Conservation (phyloP, 2,329 filamentous ascomycete species). For the Periconia digitata region DNA sequence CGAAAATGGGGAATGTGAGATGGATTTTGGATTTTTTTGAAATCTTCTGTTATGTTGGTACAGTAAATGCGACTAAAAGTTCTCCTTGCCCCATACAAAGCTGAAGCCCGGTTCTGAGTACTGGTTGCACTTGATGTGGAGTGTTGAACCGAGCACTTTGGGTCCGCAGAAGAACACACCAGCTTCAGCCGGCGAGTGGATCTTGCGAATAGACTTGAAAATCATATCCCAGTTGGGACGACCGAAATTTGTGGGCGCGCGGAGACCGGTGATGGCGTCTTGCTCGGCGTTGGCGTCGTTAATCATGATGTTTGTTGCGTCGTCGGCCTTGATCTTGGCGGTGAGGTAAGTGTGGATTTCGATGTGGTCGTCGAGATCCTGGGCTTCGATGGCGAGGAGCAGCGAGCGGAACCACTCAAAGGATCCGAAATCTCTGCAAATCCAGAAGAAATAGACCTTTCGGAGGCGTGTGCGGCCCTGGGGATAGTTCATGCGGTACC, state of each 20-base stretch:
- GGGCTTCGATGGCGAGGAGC: slow-evolving; percentile 80
- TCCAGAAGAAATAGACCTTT: slow-evolving; percentile 94
- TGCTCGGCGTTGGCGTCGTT: slow-evolving; percentile 83
- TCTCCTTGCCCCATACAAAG: slow-evolving; percentile 71
- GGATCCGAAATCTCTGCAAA: slow-evolving; percentile 82
- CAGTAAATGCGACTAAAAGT: slow-evolving; percentile 53
- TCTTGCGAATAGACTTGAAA: slow-evolving; percentile 78
- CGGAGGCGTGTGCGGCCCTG: slow-evolving; percentile 75
- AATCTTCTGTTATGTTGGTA: not conserved
- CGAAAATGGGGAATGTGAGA: not conserved
- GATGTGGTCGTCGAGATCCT: slow-evolving; percentile 80
- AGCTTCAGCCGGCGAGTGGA: slow-evolving; percentile 51
- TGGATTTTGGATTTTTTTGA: not conserved
- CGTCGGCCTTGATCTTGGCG: slow-evolving; percentile 81
- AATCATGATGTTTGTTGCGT: slow-evolving; percentile 91
- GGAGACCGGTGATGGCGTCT: slow-evolving; percentile 80
- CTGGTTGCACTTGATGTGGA: slow-evolving; percentile 86
- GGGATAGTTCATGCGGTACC: slow-evolving; percentile 90
- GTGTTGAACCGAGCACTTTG: slow-evolving; percentile 72
- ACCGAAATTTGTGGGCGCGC: slow-evolving; percentile 82
- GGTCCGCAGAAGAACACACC: slow-evolving; percentile 76
- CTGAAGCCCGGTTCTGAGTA: slow-evolving; percentile 78
- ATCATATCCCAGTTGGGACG: slow-evolving; percentile 90
- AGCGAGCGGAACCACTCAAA: slow-evolving; percentile 90
- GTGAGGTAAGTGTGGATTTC: slow-evolving; percentile 91